phyloP scores from a whole-genome alignment of 345 rosid species.

The Dovyalis caffra region DNA sequence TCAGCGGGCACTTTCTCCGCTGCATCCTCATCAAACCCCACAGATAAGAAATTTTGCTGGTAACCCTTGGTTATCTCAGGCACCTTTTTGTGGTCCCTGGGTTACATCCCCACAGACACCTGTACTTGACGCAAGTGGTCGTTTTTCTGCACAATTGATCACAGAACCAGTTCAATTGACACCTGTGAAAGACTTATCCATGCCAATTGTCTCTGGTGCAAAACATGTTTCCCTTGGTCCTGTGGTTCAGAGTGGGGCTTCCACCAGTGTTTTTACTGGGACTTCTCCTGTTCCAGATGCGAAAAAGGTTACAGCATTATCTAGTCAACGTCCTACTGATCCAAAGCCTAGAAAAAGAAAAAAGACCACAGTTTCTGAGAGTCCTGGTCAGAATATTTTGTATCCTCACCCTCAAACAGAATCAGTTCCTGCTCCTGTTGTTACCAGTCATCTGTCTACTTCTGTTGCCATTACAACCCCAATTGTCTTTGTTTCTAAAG shows the following conservation, averaged over 20 bases:
- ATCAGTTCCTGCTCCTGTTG: slow-evolving; percentile 39
- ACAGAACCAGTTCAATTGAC: slow-evolving; percentile 61
- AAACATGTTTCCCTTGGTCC: slow-evolving; percentile 42
- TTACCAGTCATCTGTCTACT: slow-evolving; percentile 30
- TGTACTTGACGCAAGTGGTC: slow-evolving; percentile 54
- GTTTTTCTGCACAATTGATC: slow-evolving; percentile 41
- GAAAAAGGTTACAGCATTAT: slow-evolving; percentile 40
- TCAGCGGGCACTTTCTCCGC: slow-evolving; percentile 61
- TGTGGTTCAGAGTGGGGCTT: slow-evolving; percentile 37
- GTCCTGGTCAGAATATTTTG: slow-evolving; percentile 39
- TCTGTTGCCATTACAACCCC: slow-evolving; percentile 43
- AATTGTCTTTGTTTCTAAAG: slow-evolving; percentile 35
- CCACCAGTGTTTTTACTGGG: slow-evolving; percentile 43
- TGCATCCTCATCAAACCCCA: slow-evolving; percentile 70
- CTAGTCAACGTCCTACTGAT: slow-evolving; percentile 51
- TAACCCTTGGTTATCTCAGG: slow-evolving; percentile 71
- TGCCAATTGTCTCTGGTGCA: slow-evolving; percentile 43
- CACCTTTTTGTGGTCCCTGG: slow-evolving; percentile 71
- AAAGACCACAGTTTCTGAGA: slow-evolving; percentile 53
- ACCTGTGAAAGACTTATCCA: slow-evolving; percentile 57
- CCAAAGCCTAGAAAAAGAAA: slow-evolving; percentile 78
- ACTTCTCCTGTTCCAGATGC: slow-evolving; percentile 41
- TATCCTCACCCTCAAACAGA: slow-evolving; percentile 48
- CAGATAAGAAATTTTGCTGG: slow-evolving; percentile 55
- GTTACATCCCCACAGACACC: slow-evolving; percentile 62